Evolutionary conservation across 345 rosid genomes (phyloP).

Genomic region (Bruguiera parviflora): DNA sequence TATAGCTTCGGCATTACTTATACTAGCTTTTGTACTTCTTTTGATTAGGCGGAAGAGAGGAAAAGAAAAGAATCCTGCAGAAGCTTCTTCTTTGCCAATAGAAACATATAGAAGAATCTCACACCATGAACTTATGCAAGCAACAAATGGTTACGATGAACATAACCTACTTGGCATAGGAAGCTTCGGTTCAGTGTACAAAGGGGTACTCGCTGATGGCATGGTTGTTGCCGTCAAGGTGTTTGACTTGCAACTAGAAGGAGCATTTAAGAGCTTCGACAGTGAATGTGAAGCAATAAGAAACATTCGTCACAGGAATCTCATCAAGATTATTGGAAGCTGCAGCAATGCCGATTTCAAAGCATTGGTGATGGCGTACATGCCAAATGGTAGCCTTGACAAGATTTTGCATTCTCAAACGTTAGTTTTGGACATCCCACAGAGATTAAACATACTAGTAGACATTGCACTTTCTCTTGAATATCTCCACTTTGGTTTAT

Average conservation of each 20-base stretch:
- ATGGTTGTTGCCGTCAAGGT: not conserved
- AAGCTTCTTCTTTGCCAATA: not conserved
- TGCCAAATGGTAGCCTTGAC: not conserved
- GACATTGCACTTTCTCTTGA: not conserved
- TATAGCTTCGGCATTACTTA: not conserved
- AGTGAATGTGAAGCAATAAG: not conserved
- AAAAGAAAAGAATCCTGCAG: not conserved
- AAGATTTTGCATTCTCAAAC: not conserved
- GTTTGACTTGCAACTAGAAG: not conserved
- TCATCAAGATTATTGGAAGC: not conserved
- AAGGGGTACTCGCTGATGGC: not conserved
- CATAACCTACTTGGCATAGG: not conserved
- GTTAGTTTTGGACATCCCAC: not conserved
- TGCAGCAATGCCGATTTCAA: not conserved
- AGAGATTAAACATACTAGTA: not conserved
- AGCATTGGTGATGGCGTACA: not conserved
- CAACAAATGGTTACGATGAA: not conserved
- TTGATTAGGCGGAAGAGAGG: not conserved
- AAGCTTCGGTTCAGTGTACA: not conserved
- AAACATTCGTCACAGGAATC: conserved; percentile 1
- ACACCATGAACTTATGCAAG: not conserved
- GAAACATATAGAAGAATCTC: not conserved
- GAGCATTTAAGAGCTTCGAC: not conserved
- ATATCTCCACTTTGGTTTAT: not conserved
- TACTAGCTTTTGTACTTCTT: not conserved